phyloP scores from a whole-genome alignment of 2,329 filamentous ascomycete species.

The Albophoma yamanashiensis region DNA sequence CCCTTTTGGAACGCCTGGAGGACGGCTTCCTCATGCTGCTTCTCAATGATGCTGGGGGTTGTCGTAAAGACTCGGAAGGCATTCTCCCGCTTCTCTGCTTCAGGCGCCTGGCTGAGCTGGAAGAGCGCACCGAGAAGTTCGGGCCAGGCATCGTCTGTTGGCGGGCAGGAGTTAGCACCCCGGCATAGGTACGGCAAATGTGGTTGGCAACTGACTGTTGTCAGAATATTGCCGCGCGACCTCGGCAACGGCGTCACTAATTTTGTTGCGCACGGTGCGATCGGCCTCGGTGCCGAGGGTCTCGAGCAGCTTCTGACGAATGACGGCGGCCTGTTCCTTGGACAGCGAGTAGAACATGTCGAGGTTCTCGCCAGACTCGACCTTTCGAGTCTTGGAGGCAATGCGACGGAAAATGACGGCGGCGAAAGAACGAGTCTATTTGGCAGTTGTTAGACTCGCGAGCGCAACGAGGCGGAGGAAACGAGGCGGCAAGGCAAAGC shows the following conservation, averaged over 20 bases:
- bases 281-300: constrained; percentile 63
- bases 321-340: constrained; percentile 62
- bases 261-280: constrained; percentile 77
- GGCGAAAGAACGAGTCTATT: constrained; percentile 70
- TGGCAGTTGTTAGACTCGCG: constrained; percentile 23
- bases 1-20: constrained; percentile 80
- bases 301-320: constrained; percentile 75
- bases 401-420: constrained; percentile 93
- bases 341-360: constrained; percentile 80
- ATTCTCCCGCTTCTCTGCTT: constrained; percentile 77
- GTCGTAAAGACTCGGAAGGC: constrained; percentile 93
- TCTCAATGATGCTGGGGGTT: constrained; percentile 91
- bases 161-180: constrained; percentile 10
- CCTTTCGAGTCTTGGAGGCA: constrained; percentile 78
- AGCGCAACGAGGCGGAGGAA: background rate
- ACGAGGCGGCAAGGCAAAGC: background rate
- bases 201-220: constrained; percentile 51
- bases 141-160: constrained; percentile 70
- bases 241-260: constrained; percentile 95
- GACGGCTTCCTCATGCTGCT: constrained; percentile 87
- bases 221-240: constrained; percentile 91
- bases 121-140: constrained; percentile 82
- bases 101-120: constrained; percentile 76
- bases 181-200: background rate
- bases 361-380: constrained; percentile 55